These are phyloP conservation scores for Cyberlindnera samutprakarnensis DNA, from an alignment of 805 yeast genomes.

Conservation along the genomic window DNA sequence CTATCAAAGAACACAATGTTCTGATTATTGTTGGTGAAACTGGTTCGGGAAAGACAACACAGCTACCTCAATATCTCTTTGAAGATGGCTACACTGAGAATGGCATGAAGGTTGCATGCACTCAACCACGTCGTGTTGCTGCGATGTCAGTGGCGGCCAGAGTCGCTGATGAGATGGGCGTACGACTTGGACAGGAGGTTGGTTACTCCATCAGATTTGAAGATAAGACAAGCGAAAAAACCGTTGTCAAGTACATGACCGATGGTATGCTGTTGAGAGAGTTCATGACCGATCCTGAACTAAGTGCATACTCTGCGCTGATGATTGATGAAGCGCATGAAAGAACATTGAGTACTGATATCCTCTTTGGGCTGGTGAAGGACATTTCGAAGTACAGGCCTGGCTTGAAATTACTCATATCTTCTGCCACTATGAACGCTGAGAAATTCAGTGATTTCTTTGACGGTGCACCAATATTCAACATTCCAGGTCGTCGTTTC, in stretches of 20 bases:
- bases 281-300: conserved; percentile 66
- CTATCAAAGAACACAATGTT: conserved; percentile 57
- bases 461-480: conserved; percentile 75
- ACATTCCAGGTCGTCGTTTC: conserved; percentile 87
- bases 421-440: conserved; percentile 95
- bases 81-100: conserved; percentile 70
- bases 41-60: conserved; percentile 94
- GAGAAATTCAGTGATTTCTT: conserved; percentile 78
- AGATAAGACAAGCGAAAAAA: conserved; percentile 56
- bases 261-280: conserved; percentile 94
- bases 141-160: conserved; percentile 87
- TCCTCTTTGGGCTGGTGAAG: conserved; percentile 71
- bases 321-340: conserved; percentile 98
- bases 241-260: conserved; percentile 82
- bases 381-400: conserved; percentile 55
- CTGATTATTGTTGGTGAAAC: conserved; percentile 79
- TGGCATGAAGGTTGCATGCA: conserved; percentile 67
- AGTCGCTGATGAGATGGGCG: conserved; percentile 85
- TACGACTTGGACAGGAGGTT: conserved; percentile 74
- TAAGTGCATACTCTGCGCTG: conserved; percentile 64
- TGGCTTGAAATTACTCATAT: conserved; percentile 68
- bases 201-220: conserved; percentile 90
- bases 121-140: conserved; percentile 94
- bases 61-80: conserved; percentile 76
- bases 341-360: conserved; percentile 87